Base-by-base conservation (phyloP, 306 rosid species). In the Cucumis hystrix region DNA sequence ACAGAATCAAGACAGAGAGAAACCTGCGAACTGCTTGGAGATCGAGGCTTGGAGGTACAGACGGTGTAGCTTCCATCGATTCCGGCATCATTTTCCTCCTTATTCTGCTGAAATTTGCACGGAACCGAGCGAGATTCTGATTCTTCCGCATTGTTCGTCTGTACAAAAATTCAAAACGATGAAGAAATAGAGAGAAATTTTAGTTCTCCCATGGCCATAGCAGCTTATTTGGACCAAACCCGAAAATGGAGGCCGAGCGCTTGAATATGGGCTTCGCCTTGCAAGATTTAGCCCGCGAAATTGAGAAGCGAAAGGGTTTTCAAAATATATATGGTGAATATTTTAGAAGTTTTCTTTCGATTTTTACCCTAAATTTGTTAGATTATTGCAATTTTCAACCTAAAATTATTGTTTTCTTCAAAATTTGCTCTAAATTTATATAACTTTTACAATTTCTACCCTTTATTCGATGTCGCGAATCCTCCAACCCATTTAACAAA, bases 11-110 rank as follows among this genome's bases (percentile, higher is more conserved):
- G 63, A 79, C 51, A 28, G 72, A 78, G 63, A 76, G 79, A 78
- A 77, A 93, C 98, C 93, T 88, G 75, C 57, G 82, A 43, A 87
- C 58, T 78, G 82, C 17, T 69, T 72, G 67, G 73, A 82, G 80
- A 40, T 86, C 88, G 37, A 78, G 70, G 43, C 76, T 30, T 21
- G 30, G 65, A 60, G 85, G 43, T 43, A 74, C 71, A 76, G 86
- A 73, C 81, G 78, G 76, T 7, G 80, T 75, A 65, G 69, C 67
- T 37, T 87, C 89, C 82, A 79, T 80, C 58, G 71, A 65, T 68
- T 80, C 80, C 15, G 49, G 71, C 77, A 57, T 54, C 17, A 25
- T 23, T 75, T 10, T 52, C 64, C 56, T 71, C 66, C 66, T 39
- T 45, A 23, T 18, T 54, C 20, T 1, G 62, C 37, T 66, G 23